phyloP scores from a whole-genome alignment of 2,329 filamentous ascomycete genomes.

The Fusarium nurragi region DNA sequence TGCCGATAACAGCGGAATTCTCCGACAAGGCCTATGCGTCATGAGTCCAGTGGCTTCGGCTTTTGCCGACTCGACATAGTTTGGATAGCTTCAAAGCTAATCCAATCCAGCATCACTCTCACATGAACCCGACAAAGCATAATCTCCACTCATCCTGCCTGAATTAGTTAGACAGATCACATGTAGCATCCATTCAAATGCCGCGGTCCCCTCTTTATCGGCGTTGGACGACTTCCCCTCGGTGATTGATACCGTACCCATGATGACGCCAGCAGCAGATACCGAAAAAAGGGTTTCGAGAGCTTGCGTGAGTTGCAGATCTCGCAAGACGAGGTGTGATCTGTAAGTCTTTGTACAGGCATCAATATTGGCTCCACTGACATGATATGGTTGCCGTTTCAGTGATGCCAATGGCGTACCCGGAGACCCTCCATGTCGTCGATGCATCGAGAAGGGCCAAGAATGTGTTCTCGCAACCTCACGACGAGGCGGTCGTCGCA shows the following conservation, averaged over 20 bases:
- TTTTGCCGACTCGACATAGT: background rate
- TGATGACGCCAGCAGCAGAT: slow-evolving; percentile 7
- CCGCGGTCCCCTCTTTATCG: slow-evolving; percentile 3
- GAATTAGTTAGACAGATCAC: background rate
- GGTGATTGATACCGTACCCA: slow-evolving; percentile 11
- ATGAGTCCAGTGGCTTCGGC: background rate
- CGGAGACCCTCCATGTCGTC: slow-evolving; percentile 50
- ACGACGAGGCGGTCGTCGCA: slow-evolving; percentile 50
- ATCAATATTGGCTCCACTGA: background rate
- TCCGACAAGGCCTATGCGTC: no score
- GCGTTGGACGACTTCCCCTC: background rate
- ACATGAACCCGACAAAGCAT: no score
- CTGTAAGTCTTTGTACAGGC: slow-evolving; percentile 11
- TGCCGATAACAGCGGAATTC: no score
- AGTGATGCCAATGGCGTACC: slow-evolving; percentile 50
- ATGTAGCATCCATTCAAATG: slow-evolving; percentile 6
- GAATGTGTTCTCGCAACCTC: slow-evolving; percentile 55
- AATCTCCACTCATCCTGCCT: background rate
- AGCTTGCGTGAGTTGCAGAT: slow-evolving; percentile 31
- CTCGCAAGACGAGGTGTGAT: slow-evolving; percentile 35
- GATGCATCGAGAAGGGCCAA: slow-evolving; percentile 51
- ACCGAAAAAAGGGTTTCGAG: slow-evolving; percentile 34
- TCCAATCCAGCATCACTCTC: background rate
- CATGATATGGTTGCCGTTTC: background rate
- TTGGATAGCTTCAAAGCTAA: background rate